Evolutionary conservation across 345 rosid genomes (phyloP), one percentile per base, ranked within the genome.

Genomic region (rapeseed (Brassica napus)): DNA sequence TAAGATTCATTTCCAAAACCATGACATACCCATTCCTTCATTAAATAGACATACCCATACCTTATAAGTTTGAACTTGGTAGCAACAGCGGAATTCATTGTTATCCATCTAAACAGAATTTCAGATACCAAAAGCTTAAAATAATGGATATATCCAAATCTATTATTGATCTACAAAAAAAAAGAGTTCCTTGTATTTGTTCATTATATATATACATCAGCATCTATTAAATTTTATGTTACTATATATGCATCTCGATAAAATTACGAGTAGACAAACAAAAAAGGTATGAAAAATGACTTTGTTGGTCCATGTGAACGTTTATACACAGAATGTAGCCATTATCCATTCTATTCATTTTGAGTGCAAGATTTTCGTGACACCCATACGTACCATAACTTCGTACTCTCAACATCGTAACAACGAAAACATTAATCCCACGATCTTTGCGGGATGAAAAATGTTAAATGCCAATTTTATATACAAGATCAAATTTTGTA

Each of bases 321-420:
- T 52, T 28, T 39, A 55, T 64, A 65, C 31, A 62, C 15, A 63
- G 37, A 69, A 69, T 62, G 30, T 32, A 61, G 44, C 62, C 54
- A 52, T 23, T 8, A 71, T 1, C 52, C 39, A 49, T 42, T 32
- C 15, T 6, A 57, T 31, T 59, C 18, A 35, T 60, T 59, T 59
- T 44, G 8, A 44, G 24, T 49, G 28, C 8, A 61, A 63, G 57
- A 18, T 47, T 31, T 69, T 5, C 37, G 64, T 70, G 71, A 57
- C 26, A 44, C 54, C 31, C 77, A 72, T 42, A 15, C 55, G 59
- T 44, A 47, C 30, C 60, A 72, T 65, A 42, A 65, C 37, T 67
- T 73, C 26, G 67, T 71, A 71, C 15, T 71, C 59, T 78, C 49
- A 64, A 52, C 76, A 55, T 78, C 76, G 66, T 55, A 65, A 61